phyloP scores from a whole-genome alignment of 257 asterid species.

The Knoxia roxburghii region DNA sequence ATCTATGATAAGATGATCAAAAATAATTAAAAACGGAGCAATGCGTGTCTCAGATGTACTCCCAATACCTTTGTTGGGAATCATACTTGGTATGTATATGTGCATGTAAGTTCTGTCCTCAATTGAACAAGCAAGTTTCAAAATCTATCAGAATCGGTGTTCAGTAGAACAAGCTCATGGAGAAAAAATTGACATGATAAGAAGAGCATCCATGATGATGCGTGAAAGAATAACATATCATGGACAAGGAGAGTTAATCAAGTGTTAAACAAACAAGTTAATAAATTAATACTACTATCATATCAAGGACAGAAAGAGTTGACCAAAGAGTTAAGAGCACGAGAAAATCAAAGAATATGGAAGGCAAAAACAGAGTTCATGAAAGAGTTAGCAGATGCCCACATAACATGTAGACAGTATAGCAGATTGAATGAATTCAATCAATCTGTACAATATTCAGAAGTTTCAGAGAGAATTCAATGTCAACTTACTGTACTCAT shows the following conservation, averaged over 20 bases:
- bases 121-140: slow-evolving; percentile 1
- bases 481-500: background rate
- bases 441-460: background rate
- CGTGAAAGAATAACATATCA: background rate
- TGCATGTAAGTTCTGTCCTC: background rate
- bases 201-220: background rate
- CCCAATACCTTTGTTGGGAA: background rate
- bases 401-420: background rate
- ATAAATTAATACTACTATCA: background rate
- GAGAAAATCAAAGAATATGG: too few relatives aligned
- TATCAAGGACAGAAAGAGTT: too few relatives aligned
- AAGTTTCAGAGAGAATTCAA: background rate
- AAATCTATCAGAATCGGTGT: background rate
- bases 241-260: background rate
- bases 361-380: too few relatives aligned
- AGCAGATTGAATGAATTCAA: background rate
- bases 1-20: slow-evolving; percentile 14
- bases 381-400: background rate
- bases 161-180: background rate
- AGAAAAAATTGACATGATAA: background rate
- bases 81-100: background rate
- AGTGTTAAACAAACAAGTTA: background rate
- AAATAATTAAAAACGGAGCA: slow-evolving; percentile 24
- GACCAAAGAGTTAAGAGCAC: too few relatives aligned
- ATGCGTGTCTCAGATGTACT: slow-evolving; percentile 18